A percentile compares a stretch with the other conserved stretches of the same genome.
phyloP scores from a whole-genome alignment of 129 eudicot species.

The Centrapalus pauciflorus region DNA sequence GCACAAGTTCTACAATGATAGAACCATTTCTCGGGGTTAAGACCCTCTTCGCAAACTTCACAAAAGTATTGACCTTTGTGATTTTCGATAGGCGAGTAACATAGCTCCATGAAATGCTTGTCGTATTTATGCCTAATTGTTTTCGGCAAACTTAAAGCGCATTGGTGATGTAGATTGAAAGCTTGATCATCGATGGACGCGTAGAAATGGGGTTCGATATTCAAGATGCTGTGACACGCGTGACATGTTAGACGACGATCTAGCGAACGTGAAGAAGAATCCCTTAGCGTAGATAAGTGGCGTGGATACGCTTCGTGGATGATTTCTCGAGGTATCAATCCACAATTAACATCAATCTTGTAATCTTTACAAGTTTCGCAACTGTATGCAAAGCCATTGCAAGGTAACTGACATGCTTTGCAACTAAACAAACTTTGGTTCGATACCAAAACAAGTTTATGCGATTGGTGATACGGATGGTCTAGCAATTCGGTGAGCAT shows the following conservation, averaged over 20 bases:
- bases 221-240: neutral
- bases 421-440: neutral
- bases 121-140: slow-evolving; percentile 4
- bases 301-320: neutral
- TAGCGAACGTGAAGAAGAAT: no score
- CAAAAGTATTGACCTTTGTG: neutral
- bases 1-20: slow-evolving; percentile 1
- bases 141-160: neutral
- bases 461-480: neutral
- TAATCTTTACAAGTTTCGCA: neutral
- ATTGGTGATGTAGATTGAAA: neutral
- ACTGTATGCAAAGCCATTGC: neutral
- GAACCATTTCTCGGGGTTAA: slow-evolving; percentile 2
- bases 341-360: slow-evolving; percentile 1
- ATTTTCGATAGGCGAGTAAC: neutral
- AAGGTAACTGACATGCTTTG: neutral
- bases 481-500: neutral
- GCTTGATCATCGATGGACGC: no score
- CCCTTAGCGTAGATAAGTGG: neutral
- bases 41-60: slow-evolving; percentile 2
- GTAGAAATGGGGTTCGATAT: no score
- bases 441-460: neutral
- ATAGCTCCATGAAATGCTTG: neutral
- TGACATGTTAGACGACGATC: no score
- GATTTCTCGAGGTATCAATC: neutral